These are phyloP conservation scores for Falciphora oryzae DNA, from an alignment of 2,329 filamentous ascomycete genomes.

Conservation along the genomic window DNA sequence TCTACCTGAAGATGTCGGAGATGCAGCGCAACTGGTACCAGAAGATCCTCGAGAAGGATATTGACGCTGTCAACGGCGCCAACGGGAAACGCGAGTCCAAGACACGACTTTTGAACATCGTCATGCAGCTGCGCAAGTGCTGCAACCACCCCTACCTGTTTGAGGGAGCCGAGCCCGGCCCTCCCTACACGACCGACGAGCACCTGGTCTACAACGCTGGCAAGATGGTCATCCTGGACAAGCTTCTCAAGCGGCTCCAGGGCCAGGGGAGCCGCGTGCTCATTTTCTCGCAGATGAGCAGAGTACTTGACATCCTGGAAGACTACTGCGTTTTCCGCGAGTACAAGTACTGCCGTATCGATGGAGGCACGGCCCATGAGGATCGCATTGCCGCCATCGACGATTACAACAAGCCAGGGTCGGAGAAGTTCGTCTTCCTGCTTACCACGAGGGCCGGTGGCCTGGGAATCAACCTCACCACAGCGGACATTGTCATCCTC, in stretches of 20 bases:
- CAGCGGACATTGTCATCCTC: slow-evolving; percentile 89
- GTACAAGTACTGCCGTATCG: slow-evolving; percentile 95
- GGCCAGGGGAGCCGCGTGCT: slow-evolving; percentile 89
- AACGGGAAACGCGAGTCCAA: slow-evolving; percentile 97
- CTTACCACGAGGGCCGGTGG: slow-evolving; percentile 94
- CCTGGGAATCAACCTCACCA: slow-evolving; percentile 92
- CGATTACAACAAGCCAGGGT: slow-evolving; percentile 93
- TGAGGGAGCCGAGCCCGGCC: slow-evolving; percentile 92
- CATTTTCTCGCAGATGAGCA: slow-evolving; percentile 99
- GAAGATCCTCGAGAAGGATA: slow-evolving; percentile 98
- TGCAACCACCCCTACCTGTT: slow-evolving; percentile 99
- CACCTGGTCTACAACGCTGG: slow-evolving; percentile 90
- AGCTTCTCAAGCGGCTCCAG: slow-evolving; percentile 76
- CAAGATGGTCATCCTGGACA: slow-evolving; percentile 97
- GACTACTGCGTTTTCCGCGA: slow-evolving; percentile 96
- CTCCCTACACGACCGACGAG: slow-evolving; percentile 96
- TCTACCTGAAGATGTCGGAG: slow-evolving; percentile 97
- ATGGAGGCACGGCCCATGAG: slow-evolving; percentile 93
- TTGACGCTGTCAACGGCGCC: slow-evolving; percentile 95
- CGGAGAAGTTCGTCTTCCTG: slow-evolving; percentile 94
- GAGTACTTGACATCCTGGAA: slow-evolving; percentile 91
- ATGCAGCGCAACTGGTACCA: slow-evolving; percentile 99
- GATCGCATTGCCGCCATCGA: slow-evolving; percentile 97
- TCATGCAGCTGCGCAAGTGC: slow-evolving; percentile 98
- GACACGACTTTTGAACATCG: slow-evolving; percentile 93